Evolutionary conservation across 139 green algal species (phyloP).

Genomic region (Desmodesmus armatus): DNA sequence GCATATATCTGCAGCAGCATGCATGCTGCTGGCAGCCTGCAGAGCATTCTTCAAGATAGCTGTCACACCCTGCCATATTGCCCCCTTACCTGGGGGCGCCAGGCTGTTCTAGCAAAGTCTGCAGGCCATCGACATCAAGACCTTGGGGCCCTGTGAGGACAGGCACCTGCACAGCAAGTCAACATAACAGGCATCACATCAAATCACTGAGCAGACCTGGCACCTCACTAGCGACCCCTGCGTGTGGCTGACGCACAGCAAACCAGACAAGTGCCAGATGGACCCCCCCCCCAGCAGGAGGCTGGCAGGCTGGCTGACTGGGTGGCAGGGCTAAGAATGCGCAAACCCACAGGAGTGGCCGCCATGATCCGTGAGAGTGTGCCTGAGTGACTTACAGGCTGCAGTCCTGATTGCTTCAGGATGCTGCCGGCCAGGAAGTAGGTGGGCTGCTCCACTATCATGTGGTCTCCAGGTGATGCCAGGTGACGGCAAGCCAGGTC

Average conservation of each 20-base stretch:
- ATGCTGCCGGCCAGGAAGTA: slow-evolving; percentile 61
- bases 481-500: slow-evolving; percentile 47
- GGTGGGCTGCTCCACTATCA: slow-evolving; percentile 59
- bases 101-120: slow-evolving; percentile 26
- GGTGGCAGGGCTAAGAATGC: too few relatives aligned
- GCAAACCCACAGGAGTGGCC: too few relatives aligned
- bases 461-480: slow-evolving; percentile 43
- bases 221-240: too few relatives aligned
- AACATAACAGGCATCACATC: neutral
- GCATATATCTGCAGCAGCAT: too few relatives aligned
- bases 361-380: too few relatives aligned
- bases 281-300: too few relatives aligned
- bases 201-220: too few relatives aligned
- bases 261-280: too few relatives aligned
- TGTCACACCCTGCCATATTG: neutral
- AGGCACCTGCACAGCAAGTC: neutral
- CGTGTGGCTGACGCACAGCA: too few relatives aligned
- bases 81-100: neutral
- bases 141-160: slow-evolving; percentile 36
- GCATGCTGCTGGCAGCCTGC: too few relatives aligned
- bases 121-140: slow-evolving; percentile 47
- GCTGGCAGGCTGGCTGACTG: too few relatives aligned
- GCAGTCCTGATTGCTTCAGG: slow-evolving; percentile 10
- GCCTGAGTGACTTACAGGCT: slow-evolving; percentile 8
- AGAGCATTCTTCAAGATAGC: neutral